phyloP scores from a whole-genome alignment of 2,329 filamentous ascomycete genomes.

The Fusarium siculi region DNA sequence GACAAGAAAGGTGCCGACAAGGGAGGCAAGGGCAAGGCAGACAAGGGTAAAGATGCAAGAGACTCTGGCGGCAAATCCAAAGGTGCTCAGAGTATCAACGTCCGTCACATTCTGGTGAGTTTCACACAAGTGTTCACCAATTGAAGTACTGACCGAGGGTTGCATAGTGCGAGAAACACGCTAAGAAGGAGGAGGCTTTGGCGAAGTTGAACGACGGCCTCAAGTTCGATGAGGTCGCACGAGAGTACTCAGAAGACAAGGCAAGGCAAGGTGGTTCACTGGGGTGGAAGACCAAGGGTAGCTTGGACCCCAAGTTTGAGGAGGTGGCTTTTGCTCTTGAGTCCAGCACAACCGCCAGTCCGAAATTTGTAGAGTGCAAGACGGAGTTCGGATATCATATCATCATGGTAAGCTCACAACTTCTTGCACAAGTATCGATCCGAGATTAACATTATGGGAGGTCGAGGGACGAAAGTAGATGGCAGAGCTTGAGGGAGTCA shows the following conservation, averaged over 20 bases:
- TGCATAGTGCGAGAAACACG: conserved; percentile 75
- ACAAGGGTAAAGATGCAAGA: conserved; percentile 40
- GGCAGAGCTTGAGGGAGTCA: background rate
- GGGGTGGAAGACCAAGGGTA: conserved; percentile 78
- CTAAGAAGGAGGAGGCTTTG: conserved; percentile 81
- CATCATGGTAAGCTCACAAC: conserved; percentile 70
- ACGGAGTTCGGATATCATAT: conserved; percentile 83
- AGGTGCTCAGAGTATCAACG: conserved; percentile 76
- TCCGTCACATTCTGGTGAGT: conserved; percentile 74
- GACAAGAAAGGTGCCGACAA: conserved; percentile 57
- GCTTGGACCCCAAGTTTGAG: conserved; percentile 75
- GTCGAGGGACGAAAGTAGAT: conserved; percentile 56
- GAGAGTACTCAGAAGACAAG: conserved; percentile 81
- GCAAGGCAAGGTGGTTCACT: conserved; percentile 75
- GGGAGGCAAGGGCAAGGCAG: conserved; percentile 40
- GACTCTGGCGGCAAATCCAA: conserved; percentile 54
- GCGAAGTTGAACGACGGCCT: conserved; percentile 72
- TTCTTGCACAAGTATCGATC: background rate
- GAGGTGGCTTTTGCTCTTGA: conserved; percentile 77
- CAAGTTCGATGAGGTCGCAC: conserved; percentile 80
- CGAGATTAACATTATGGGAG: conserved; percentile 37
- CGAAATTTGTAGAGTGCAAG: conserved; percentile 76
- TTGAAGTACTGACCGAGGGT: conserved; percentile 13
- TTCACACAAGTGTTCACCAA: background rate
- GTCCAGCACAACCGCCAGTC: conserved; percentile 70